Base-by-base conservation (phyloP, 2,329 filamentous ascomycete species). In the Penicillium concentricum region DNA sequence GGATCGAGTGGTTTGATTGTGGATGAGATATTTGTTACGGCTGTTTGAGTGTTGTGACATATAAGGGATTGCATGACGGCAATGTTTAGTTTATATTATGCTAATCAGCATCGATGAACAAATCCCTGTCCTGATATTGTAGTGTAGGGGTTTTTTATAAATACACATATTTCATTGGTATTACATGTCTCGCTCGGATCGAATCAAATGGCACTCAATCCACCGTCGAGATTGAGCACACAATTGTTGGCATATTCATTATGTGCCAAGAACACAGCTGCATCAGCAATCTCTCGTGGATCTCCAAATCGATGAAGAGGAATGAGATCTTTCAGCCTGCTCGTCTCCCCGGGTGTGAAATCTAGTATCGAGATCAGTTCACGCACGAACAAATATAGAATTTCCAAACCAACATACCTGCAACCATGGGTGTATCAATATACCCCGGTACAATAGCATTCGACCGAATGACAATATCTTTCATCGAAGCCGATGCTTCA, bases 161-260 rank as follows among this genome's bases (percentile, higher is more conserved):
- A 16, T 54, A 37, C 16, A 35, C 16, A 18, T 34, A 4, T 16
- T 32, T 15, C 9, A 32, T 22, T 56, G 26, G 2, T 32, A 28
- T 16, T 10, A 34, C 10, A 26, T 15, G 7, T 42, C 18, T 37
- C 22, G 20, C 34, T 12, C n/a, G 12, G 13, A 22, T n/a, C 13
- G 2, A 24, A 28, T 45, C 49, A 89, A 50, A 76, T 65, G 49
- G 89, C 89, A 72, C 89, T 92, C 63, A 95, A 73, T 1, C 92
- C 92, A 16, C 92, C 92, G 73, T 96, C 92, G 28, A 96, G 80
- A 72, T 92, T 94, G 50, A 96, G 79, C 49, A 92, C 82, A 72
- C 90, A 94, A 63, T 95, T 95, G 72, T 93, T 93, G 54, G 91
- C 89, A 74, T 93, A 96, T 60, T 84, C 78, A 72, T 94, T 96